Evolutionary conservation across 495 filamentous ascomycete species (phyloP), one percentile per base, ranked within the genome.

Genomic region (Lichina pygmaea): DNA sequence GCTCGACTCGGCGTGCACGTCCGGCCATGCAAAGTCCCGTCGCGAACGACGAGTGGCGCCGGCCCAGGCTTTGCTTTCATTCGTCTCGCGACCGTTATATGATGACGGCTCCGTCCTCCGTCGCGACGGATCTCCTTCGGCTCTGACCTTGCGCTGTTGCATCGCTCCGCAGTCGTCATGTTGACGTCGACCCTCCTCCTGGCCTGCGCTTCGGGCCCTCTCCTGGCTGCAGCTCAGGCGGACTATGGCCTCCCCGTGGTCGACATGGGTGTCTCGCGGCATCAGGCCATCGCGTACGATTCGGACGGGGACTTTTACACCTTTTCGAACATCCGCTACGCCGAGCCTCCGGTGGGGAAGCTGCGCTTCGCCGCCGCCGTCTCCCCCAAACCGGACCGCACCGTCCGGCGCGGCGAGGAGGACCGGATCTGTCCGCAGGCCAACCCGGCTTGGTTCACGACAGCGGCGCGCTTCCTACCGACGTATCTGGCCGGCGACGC

Each of bases 261-360:
- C 12, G 54, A 57, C 44, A 34, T 57, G 42, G 54, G 52, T 34
- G 53, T 55, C 36, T 41, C 48, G 12, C 40, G 48, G 0, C 51
- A 57, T 42, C 24, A 37, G 41, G 46, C 46, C 3, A 43, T 42
- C 11, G 10, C 46, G 9, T 44, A 43, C 41, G 43, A 48, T 44
- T 39, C 43, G 15, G 43, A 33, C 34, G 46, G 46, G 11, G 34
- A 48, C n/a, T 48, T 45, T 17, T 47, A 8, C 33, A 42, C 41
- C 16, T 36, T 34, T n/a, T 38, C 46, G 16, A 56, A 51, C 31
- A 54, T 56, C 34, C 54, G 54, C 6, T 56, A 51, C 38, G 54
- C 50, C 8, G 52, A 50, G 10, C 50, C 54, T 36, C 54, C 54
- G 7, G n/a, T 55, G 8, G 54, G 54, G 17, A 48, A 53, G 2